Conservation (phyloP, 2,329 filamentous ascomycete species). For the Orbilia brochopaga region DNA sequence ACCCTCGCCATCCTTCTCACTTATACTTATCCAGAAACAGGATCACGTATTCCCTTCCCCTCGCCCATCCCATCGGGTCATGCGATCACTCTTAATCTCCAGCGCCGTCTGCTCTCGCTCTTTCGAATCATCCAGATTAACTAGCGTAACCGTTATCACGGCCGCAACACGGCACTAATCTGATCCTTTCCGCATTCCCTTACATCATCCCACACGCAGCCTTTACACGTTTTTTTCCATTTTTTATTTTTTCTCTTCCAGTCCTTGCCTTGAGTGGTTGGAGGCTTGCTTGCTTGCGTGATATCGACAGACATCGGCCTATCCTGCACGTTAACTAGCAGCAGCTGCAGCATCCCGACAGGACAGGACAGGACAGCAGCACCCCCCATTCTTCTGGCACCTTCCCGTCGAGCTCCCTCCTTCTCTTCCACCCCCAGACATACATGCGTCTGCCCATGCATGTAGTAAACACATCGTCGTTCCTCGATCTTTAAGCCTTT, state of each 20-base stretch:
- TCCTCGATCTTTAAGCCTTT: constrained; percentile 3
- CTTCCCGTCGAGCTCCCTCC: constrained; percentile 11
- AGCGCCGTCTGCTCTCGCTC: constrained; percentile 14
- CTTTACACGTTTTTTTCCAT: too few relatives aligned
- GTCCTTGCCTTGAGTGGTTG: constrained; percentile 1
- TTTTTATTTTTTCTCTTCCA: constrained; percentile 14
- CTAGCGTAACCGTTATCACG: constrained; percentile 27
- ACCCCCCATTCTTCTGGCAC: constrained; percentile 11
- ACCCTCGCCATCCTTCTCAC: constrained; percentile 2
- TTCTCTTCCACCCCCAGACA: too few relatives aligned
- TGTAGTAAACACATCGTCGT: constrained; percentile 19
- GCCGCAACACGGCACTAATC: constrained; percentile 5
- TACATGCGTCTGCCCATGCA: constrained; percentile 9
- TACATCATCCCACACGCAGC: constrained; percentile 50
- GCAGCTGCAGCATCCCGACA: constrained; percentile 41
- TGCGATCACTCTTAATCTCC: constrained; percentile 22
- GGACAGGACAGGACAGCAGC: constrained; percentile 26
- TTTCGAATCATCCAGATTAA: background rate
- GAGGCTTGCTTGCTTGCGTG: constrained; percentile 8
- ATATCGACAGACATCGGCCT: constrained; percentile 2
- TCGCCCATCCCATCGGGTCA: constrained; percentile 21
- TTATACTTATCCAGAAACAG: background rate
- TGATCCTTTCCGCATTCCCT: constrained; percentile 19
- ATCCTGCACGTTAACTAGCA: constrained; percentile 3
- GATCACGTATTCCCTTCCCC: constrained; percentile 15